phyloP scores from a whole-genome alignment of 2,329 filamentous ascomycete species.

The Simplicillium aogashimaense region DNA sequence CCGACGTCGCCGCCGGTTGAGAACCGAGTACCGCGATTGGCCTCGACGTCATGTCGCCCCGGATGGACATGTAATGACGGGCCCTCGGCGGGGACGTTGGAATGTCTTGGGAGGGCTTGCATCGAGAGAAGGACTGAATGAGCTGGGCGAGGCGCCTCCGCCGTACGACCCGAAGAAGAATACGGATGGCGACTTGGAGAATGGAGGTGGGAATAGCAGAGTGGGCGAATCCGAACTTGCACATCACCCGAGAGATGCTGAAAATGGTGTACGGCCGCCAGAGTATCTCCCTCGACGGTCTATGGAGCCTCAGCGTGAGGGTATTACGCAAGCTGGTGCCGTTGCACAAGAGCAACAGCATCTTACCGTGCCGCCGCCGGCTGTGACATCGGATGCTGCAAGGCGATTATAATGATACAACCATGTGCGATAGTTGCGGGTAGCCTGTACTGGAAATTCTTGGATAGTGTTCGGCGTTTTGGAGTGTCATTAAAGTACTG shows the following conservation, averaged over 20 bases:
- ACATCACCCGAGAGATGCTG: background rate
- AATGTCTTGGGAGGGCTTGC: constrained; percentile 9
- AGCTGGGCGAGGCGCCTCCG: constrained; percentile 55
- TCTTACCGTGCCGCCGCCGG: background rate
- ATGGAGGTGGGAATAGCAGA: background rate
- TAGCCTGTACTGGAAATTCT: too few relatives aligned
- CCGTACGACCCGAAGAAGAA: constrained; percentile 37
- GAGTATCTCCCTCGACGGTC: background rate
- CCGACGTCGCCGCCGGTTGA: constrained; percentile 23
- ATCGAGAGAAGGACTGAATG: constrained; percentile 48
- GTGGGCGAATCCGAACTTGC: background rate
- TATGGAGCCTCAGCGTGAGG: too few relatives aligned
- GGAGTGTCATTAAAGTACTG: too few relatives aligned
- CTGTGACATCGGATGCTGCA: background rate
- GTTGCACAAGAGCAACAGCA: too few relatives aligned
- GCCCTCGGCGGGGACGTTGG: background rate
- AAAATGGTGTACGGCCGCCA: background rate
- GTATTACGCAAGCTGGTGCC: too few relatives aligned
- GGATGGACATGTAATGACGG: background rate
- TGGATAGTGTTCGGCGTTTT: too few relatives aligned
- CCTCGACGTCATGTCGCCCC: background rate
- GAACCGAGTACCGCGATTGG: constrained; percentile 1
- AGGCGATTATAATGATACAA: too few relatives aligned
- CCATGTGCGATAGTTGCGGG: too few relatives aligned
- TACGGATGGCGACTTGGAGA: background rate